These are phyloP conservation scores for Neurospora africana DNA, from an alignment of 495 filamentous ascomycete genomes.

Conservation along the genomic window DNA sequence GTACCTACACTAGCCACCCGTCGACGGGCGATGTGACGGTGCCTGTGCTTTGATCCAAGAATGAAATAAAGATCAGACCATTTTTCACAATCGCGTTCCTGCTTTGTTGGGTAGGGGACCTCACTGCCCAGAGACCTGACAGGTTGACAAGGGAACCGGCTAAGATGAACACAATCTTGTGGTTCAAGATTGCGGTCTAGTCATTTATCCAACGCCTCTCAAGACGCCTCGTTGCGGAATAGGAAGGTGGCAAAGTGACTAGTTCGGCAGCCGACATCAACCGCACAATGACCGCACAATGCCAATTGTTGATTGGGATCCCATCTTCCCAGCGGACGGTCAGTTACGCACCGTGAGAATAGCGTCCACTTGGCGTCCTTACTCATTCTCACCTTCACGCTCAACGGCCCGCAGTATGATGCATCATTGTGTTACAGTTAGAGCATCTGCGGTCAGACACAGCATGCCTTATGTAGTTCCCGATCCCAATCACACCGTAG, in stretches of 20 bases:
- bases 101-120: background rate
- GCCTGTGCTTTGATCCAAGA: background rate
- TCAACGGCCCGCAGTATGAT: background rate
- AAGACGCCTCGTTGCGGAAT: background rate
- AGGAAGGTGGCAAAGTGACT: background rate
- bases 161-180: background rate
- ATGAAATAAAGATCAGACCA: background rate
- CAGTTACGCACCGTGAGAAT: background rate
- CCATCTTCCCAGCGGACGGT: background rate
- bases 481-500: background rate
- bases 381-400: background rate
- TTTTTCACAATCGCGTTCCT: background rate
- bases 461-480: background rate
- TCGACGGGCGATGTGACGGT: background rate
- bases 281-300: background rate
- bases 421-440: background rate
- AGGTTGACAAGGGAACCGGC: background rate
- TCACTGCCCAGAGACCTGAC: background rate
- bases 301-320: background rate
- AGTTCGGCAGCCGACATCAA: background rate
- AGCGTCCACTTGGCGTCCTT: background rate
- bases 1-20: background rate
- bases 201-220: background rate
- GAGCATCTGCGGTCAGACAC: background rate
- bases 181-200: background rate